Evolutionary conservation across 257 asterid species (phyloP).

Genomic region (Solanum corneliomulleri): DNA sequence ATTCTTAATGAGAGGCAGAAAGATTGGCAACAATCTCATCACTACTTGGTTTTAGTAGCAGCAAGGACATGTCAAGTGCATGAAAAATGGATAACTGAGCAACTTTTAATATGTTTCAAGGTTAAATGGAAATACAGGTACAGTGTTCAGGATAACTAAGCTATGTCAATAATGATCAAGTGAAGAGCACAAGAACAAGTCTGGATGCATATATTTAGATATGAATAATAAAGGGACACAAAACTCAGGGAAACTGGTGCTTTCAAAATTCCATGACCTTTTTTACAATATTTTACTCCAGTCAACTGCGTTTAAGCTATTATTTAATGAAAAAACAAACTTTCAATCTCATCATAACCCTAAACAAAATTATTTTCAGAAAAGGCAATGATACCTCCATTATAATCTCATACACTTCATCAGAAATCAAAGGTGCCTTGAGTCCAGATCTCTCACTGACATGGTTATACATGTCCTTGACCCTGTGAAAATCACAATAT

Average conservation of each 20-base stretch:
- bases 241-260: background rate
- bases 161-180: background rate
- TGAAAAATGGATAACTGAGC: background rate
- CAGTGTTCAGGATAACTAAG: background rate
- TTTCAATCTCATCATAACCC: background rate
- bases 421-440: conserved; percentile 75
- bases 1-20: background rate
- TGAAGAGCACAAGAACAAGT: background rate
- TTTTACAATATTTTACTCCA: background rate
- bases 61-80: background rate
- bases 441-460: conserved; percentile 76
- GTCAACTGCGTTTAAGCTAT: background rate
- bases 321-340: background rate
- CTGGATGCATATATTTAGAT: background rate
- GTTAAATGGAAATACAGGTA: background rate
- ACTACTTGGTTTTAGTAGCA: background rate
- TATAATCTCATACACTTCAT: conserved; percentile 75
- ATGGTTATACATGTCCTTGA: conserved; percentile 85
- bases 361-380: background rate
- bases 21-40: background rate
- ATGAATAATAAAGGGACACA: background rate
- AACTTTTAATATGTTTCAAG: background rate
- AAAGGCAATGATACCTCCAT: conserved; percentile 47
- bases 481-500: conserved; percentile 24
- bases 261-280: background rate